Conservation (phyloP, 306 rosid genomes). For the Cucurbita pepo region DNA sequence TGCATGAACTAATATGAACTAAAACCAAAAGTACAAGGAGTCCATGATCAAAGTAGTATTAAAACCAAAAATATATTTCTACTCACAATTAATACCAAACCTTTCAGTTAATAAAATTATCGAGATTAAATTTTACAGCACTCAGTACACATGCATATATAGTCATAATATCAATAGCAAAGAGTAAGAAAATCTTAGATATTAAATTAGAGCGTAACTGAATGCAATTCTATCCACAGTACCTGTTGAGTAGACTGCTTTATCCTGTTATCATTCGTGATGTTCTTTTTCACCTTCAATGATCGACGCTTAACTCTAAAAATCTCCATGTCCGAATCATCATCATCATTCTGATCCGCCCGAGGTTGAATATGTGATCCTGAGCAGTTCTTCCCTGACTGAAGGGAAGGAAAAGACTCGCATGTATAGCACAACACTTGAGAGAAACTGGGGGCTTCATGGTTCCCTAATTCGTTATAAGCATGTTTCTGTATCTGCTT, state of each 20-base stretch:
- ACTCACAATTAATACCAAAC: background rate
- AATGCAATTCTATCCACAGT: background rate
- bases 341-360: slow-evolving; percentile 45
- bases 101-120: background rate
- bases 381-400: slow-evolving; percentile 20
- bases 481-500: too few species aligned
- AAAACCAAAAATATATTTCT: background rate
- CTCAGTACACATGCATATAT: background rate
- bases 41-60: background rate
- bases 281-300: slow-evolving; percentile 53
- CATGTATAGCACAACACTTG: slow-evolving; percentile 6
- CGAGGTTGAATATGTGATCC: slow-evolving; percentile 19
- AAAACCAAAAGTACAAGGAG: background rate
- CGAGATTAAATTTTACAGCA: background rate
- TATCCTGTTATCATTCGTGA: slow-evolving; percentile 12
- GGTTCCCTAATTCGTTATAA: too few species aligned
- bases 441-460: too few species aligned
- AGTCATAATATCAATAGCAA: background rate
- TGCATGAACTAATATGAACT: too few species aligned
- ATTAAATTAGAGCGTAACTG: background rate
- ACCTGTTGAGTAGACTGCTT: slow-evolving; percentile 66
- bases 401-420: slow-evolving; percentile 37
- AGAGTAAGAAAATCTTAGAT: background rate
- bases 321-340: slow-evolving; percentile 68
- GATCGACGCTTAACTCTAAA: slow-evolving; percentile 94